Percentiles rank a stretch among this genome's conserved stretches.
Evolutionary conservation across 306 rosid species (phyloP).

Genomic region (Malus sieversii): DNA sequence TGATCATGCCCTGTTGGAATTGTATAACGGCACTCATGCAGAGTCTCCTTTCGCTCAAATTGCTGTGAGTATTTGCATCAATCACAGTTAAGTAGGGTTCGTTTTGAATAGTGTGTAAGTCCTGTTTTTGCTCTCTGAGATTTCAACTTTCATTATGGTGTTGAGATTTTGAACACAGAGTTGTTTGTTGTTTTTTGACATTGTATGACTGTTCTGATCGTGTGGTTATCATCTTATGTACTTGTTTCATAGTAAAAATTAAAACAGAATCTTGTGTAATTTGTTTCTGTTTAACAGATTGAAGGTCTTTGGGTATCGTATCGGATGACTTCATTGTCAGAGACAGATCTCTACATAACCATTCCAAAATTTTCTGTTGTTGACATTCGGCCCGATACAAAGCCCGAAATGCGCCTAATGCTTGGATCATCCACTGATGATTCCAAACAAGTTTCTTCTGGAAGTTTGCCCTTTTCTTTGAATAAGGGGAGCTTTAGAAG

Average conservation of each 20-base stretch:
- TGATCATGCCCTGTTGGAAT: too few relatives aligned
- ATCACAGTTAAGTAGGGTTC: background rate
- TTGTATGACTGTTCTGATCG: background rate
- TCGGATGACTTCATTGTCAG: conserved; percentile 86
- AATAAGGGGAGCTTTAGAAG: conserved; percentile 43
- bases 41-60: conserved; percentile 7
- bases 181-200: background rate
- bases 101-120: background rate
- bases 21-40: too few relatives aligned
- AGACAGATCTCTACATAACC: conserved; percentile 82
- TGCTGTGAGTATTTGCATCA: conserved; percentile 57
- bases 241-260: too few relatives aligned
- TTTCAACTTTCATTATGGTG: background rate
- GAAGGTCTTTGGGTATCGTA: conserved; percentile 96
- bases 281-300: conserved; percentile 47
- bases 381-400: conserved; percentile 78
- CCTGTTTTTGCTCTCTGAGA: background rate
- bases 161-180: background rate
- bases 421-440: conserved; percentile 86
- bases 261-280: background rate
- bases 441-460: conserved; percentile 53
- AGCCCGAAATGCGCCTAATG: conserved; percentile 98
- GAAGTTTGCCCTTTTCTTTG: conserved; percentile 42
- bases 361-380: conserved; percentile 79
- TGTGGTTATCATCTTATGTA: background rate